These are phyloP conservation scores for Verticillium longisporum DNA, from an alignment of 2,329 filamentous ascomycete species.

Conservation along the genomic window DNA sequence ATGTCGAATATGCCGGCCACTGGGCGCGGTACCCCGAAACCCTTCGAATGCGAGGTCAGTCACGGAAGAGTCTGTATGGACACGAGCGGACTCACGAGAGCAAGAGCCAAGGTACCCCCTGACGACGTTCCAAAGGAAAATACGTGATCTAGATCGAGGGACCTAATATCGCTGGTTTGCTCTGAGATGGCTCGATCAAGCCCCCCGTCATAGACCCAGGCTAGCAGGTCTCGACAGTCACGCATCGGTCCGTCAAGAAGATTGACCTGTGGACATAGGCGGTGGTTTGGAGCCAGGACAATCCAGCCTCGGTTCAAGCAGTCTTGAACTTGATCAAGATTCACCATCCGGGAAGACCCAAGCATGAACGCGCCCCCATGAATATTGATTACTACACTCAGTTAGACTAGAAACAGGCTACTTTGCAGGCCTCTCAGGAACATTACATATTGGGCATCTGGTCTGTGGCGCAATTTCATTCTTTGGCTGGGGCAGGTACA, in stretches of 20 bases:
- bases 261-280: constrained; percentile 24
- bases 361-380: constrained; percentile 38
- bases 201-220: constrained; percentile 23
- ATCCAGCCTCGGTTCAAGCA: constrained; percentile 29
- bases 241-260: constrained; percentile 22
- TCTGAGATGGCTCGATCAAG: constrained; percentile 17
- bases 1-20: constrained; percentile 31
- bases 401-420: background rate
- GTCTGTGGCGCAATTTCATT: background rate
- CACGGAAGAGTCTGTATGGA: background rate
- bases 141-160: constrained; percentile 19
- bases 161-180: background rate
- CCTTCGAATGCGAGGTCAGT: constrained; percentile 15
- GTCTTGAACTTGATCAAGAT: constrained; percentile 27
- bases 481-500: constrained; percentile 16
- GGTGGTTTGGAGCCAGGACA: constrained; percentile 24
- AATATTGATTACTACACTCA: constrained; percentile 29
- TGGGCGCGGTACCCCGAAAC: constrained; percentile 25
- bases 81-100: constrained; percentile 20
- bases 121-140: constrained; percentile 29
- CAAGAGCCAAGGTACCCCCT: constrained; percentile 25
- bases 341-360: constrained; percentile 29
- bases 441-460: constrained; percentile 1
- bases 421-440: background rate
- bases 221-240: constrained; percentile 25